These are phyloP conservation scores for Talaromyces sp. DNA, from an alignment of 2,329 filamentous ascomycete genomes.

Conservation along the genomic window DNA sequence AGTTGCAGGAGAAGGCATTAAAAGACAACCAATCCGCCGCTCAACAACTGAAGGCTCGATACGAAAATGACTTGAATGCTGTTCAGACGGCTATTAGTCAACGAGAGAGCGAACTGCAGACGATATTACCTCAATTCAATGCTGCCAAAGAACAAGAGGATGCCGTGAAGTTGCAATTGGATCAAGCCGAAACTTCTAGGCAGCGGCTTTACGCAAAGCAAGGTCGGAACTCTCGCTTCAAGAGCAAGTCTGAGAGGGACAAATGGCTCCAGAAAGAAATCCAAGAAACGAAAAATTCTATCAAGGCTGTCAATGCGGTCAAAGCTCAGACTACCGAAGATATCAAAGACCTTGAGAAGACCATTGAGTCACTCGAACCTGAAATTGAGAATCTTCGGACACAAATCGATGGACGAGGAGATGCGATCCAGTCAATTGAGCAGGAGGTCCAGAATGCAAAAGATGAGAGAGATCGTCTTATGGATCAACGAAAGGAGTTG, in stretches of 20 bases:
- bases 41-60: constrained; percentile 68
- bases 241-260: constrained; percentile 84
- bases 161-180: constrained; percentile 67
- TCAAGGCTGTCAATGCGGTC: constrained; percentile 80
- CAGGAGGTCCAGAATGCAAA: constrained; percentile 74
- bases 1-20: constrained; percentile 78
- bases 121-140: constrained; percentile 75
- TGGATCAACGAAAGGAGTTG: constrained; percentile 82
- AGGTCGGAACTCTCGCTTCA: constrained; percentile 81
- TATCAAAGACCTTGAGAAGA: constrained; percentile 66
- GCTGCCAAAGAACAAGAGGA: constrained; percentile 71
- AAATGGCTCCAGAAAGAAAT: constrained; percentile 78
- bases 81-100: constrained; percentile 72
- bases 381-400: constrained; percentile 70
- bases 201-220: constrained; percentile 89
- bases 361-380: constrained; percentile 69
- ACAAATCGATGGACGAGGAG: constrained; percentile 75
- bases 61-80: constrained; percentile 68
- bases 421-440: constrained; percentile 68
- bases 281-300: constrained; percentile 70
- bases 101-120: constrained; percentile 72
- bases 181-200: constrained; percentile 70
- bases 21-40: constrained; percentile 78
- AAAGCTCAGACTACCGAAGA: constrained; percentile 82
- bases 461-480: constrained; percentile 72